These are phyloP conservation scores for Penicillium robsamsonii DNA, from an alignment of 495 filamentous ascomycete species.

Conservation along the genomic window DNA sequence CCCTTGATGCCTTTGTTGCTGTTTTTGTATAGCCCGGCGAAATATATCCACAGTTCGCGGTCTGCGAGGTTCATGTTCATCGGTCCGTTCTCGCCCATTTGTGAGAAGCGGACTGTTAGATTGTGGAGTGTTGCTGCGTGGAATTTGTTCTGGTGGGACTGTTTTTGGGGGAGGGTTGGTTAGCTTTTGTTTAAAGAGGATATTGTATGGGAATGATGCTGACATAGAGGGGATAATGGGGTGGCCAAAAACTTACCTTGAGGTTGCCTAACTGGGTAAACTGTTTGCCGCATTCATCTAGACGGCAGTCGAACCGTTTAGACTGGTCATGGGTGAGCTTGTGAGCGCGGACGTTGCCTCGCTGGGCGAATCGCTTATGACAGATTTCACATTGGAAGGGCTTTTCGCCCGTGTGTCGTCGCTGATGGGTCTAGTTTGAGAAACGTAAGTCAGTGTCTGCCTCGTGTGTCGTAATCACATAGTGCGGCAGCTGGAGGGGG, in stretches of 20 bases:
- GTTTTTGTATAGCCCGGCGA: constrained; percentile 86
- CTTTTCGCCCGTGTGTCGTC: constrained; percentile 82
- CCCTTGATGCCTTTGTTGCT: constrained; percentile 94
- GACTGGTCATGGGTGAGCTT: constrained; percentile 73
- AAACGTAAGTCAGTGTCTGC: background rate
- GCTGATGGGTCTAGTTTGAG: constrained; percentile 67
- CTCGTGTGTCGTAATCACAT: background rate
- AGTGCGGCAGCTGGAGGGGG: background rate
- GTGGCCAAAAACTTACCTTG: constrained; percentile 54
- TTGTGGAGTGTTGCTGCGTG: constrained; percentile 68
- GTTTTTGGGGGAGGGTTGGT: background rate
- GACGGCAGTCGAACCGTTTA: constrained; percentile 76
- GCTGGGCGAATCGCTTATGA: constrained; percentile 77
- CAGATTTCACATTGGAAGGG: constrained; percentile 83
- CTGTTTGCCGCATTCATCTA: constrained; percentile 79
- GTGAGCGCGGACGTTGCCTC: constrained; percentile 85
- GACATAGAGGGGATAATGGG: background rate
- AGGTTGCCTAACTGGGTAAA: constrained; percentile 89
- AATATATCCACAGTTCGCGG: constrained; percentile 81
- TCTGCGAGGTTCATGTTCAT: constrained; percentile 68
- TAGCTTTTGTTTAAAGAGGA: constrained; percentile 5
- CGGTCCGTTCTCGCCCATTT: constrained; percentile 56
- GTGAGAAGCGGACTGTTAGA: constrained; percentile 73
- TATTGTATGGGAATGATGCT: background rate
- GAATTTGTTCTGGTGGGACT: constrained; percentile 96